These are phyloP conservation scores for Termitomyces sp. DNA, from an alignment of 768 basidiomycete species.

Conservation along the genomic window DNA sequence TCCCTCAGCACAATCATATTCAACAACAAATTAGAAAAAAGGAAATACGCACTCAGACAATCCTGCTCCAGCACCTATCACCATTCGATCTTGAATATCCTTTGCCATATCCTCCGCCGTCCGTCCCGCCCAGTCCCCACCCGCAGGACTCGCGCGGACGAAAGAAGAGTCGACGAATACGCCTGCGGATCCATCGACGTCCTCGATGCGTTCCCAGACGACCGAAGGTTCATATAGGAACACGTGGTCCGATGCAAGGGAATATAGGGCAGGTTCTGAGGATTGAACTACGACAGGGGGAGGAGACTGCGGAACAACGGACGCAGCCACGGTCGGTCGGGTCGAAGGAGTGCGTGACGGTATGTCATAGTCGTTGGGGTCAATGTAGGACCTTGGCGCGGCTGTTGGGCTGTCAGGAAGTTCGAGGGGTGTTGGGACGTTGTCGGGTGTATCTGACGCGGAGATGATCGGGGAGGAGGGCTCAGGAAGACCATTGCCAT, in stretches of 20 bases:
- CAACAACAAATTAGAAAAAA: background rate
- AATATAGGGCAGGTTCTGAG: conserved; percentile 52
- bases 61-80: conserved; percentile 17
- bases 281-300: background rate
- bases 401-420: background rate
- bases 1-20: background rate
- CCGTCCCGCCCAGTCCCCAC: conserved; percentile 78
- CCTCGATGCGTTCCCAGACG: conserved; percentile 89
- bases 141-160: conserved; percentile 54
- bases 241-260: conserved; percentile 80
- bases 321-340: background rate
- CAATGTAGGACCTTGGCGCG: conserved; percentile 11
- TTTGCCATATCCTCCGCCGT: conserved; percentile 57
- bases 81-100: conserved; percentile 27
- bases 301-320: background rate
- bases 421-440: conserved; percentile 5
- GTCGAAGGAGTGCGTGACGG: background rate
- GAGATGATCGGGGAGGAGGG: conserved; percentile 4
- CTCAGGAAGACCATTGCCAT: background rate
- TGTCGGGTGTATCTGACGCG: conserved; percentile 3
- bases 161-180: conserved; percentile 78
- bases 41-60: conserved; percentile 53
- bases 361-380: background rate
- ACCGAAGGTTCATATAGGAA: conserved; percentile 75
- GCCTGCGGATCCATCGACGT: conserved; percentile 75